These are phyloP conservation scores for Hibiscus trionum DNA, from an alignment of 345 rosid genomes.

Conservation along the genomic window DNA sequence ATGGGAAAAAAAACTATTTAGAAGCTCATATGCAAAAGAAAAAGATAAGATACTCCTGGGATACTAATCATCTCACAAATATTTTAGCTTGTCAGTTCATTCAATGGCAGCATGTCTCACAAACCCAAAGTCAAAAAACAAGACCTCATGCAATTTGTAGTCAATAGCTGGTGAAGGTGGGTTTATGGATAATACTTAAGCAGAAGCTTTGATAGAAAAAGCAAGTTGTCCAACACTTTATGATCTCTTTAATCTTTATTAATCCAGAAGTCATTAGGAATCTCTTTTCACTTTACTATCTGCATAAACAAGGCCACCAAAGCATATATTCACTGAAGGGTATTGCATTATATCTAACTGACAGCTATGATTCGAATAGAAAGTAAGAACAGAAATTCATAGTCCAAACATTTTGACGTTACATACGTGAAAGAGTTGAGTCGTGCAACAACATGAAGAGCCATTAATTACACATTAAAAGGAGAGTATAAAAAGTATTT, in stretches of 20 bases:
- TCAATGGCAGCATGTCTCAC: conserved; percentile 28
- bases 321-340: conserved; percentile 24
- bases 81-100: conserved; percentile 27
- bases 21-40: conserved; percentile 14
- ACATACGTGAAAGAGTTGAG: background rate
- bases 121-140: conserved; percentile 25
- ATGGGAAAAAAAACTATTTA: conserved; percentile 3
- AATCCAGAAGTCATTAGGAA: conserved; percentile 39
- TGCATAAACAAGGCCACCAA: conserved; percentile 44
- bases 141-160: conserved; percentile 23
- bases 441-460: background rate
- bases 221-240: conserved; percentile 44
- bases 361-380: conserved; percentile 8
- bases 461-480: background rate
- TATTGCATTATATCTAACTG: conserved; percentile 13
- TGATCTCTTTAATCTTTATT: conserved; percentile 36
- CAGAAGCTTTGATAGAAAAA: conserved; percentile 28
- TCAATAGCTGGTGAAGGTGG: conserved; percentile 25
- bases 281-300: conserved; percentile 51
- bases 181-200: conserved; percentile 27
- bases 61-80: conserved; percentile 24
- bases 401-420: background rate
- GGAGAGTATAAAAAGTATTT: background rate
- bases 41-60: conserved; percentile 21
- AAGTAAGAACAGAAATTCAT: background rate